These are phyloP conservation scores for Pulveroboletus sp. DNA, from an alignment of 768 basidiomycete genomes.

Conservation along the genomic window DNA sequence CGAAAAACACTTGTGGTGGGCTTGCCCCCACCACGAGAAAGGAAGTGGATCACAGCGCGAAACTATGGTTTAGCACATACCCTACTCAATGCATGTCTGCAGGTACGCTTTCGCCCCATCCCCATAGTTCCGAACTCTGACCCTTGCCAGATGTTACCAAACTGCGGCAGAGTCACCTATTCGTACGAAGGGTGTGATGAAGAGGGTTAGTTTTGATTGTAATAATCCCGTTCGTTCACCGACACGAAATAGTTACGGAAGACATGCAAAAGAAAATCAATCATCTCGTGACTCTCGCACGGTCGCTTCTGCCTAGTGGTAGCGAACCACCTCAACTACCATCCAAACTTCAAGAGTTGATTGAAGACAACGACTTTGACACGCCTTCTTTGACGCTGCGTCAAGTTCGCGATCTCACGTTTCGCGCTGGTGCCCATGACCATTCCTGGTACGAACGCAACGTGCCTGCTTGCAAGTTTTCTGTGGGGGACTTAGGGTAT, in stretches of 20 bases:
- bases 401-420: constrained; percentile 37
- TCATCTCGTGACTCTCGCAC: constrained; percentile 40
- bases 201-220: constrained; percentile 14
- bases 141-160: constrained; percentile 40
- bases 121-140: neutral
- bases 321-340: constrained; percentile 30
- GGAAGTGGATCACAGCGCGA: constrained; percentile 34
- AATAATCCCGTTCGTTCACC: neutral
- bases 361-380: constrained; percentile 33
- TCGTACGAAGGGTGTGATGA: constrained; percentile 21
- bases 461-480: constrained; percentile 40
- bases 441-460: constrained; percentile 40
- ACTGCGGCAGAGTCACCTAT: constrained; percentile 32
- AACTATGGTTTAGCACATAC: constrained; percentile 45
- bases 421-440: constrained; percentile 35
- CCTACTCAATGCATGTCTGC: constrained; percentile 35
- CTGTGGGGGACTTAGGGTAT: constrained; percentile 46
- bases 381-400: constrained; percentile 32
- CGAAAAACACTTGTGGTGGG: constrained; percentile 43
- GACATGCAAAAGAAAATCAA: constrained; percentile 38
- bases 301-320: constrained; percentile 38
- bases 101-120: constrained; percentile 22
- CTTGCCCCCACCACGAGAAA: constrained; percentile 38
- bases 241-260: constrained; percentile 25
- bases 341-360: constrained; percentile 30